Evolutionary conservation across 2,329 filamentous ascomycete species (phyloP), one percentile per base, ranked within the genome.

Genomic region (Colletotrichum coccodes): DNA sequence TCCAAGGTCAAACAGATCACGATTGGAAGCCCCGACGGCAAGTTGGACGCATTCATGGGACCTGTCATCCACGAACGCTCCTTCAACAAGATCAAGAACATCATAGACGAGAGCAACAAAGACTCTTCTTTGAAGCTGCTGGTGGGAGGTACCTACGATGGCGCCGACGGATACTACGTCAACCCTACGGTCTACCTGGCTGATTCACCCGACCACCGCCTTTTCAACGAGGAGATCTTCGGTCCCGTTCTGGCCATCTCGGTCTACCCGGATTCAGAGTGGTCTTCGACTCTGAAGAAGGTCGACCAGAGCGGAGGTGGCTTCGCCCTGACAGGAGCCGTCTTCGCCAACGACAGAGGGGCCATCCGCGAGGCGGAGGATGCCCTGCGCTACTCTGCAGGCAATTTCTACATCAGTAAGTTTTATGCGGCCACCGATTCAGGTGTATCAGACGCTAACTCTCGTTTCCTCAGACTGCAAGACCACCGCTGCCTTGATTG

Each of bases 41-140:
- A 94, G 50, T 70, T 71, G 30, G 79, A 81, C 53, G 78, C 76
- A 84, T 97, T 97, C 84, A 90, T 95, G 75, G 94, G 94, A 9
- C 94, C 94, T 21, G 94, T 97, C 67, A 97, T 97, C 79, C 93
- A 97, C 83, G 87, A 90, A 72, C 87, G 85, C 14, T 92, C 92
- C 12, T 97, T 97, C 86, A 89, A 94, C 79, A 95, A 95, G 81
- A 87, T 97, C 3, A 86, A 88, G 0, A 85, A 86, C 21, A 91
- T 91, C 61, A 97, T 97, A 72, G 92, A 96, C 68, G 89, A 88
- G 36, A 92, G 94, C n/a, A 94, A 93, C 82, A 85, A 86, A 11
- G 94, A 97, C 79, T 81, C 84, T 11, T 89, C 92, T 72, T 87
- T 97, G 16, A 87, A 92, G 78, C 85, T 95, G 3, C 79, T 97